These are phyloP conservation scores for Psophocarpus tetragonolobus DNA, from an alignment of 306 rosid species.

Conservation along the genomic window DNA sequence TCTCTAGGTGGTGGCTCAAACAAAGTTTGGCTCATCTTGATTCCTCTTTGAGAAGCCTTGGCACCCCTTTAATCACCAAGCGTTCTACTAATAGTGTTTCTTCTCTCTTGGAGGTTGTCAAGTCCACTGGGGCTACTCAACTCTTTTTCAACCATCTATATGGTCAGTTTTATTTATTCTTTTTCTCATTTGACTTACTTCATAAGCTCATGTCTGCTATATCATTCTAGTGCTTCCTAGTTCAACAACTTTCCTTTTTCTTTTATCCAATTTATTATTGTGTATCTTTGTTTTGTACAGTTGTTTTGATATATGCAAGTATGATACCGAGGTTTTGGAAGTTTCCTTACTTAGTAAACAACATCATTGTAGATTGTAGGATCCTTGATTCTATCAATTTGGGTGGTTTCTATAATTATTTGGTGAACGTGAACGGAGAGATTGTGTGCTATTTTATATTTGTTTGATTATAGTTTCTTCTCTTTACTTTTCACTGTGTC, in stretches of 20 bases:
- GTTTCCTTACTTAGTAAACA: not conserved
- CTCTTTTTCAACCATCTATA: slow-evolving; percentile 94
- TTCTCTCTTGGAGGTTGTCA: slow-evolving; percentile 73
- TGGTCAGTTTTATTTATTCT: slow-evolving; percentile 53
- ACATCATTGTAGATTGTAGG: not conserved
- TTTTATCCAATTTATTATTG: not conserved
- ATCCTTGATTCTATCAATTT: slow-evolving; percentile 29
- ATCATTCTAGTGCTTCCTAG: not conserved
- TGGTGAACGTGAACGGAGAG: not conserved
- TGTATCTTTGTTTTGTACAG: not conserved
- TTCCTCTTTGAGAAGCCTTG: slow-evolving; percentile 78
- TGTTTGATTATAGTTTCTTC: slow-evolving; percentile 3
- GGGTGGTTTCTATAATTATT: not conserved
- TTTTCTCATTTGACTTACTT: not conserved
- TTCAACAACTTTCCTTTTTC: not conserved
- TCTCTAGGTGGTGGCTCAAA: slow-evolving; percentile 98
- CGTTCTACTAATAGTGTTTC: slow-evolving; percentile 82
- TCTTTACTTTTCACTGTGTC: not conserved
- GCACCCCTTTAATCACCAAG: slow-evolving; percentile 75
- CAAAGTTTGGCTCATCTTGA: slow-evolving; percentile 87
- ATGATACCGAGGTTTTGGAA: slow-evolving; percentile 17
- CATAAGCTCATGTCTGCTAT: not conserved
- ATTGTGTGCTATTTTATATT: not conserved
- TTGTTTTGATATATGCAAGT: not conserved
- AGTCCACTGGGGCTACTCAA: slow-evolving; percentile 88